Evolutionary conservation across 2,329 filamentous ascomycete species (phyloP), one percentile per base, ranked within the genome.

Genomic region (Diaporthe sp.): DNA sequence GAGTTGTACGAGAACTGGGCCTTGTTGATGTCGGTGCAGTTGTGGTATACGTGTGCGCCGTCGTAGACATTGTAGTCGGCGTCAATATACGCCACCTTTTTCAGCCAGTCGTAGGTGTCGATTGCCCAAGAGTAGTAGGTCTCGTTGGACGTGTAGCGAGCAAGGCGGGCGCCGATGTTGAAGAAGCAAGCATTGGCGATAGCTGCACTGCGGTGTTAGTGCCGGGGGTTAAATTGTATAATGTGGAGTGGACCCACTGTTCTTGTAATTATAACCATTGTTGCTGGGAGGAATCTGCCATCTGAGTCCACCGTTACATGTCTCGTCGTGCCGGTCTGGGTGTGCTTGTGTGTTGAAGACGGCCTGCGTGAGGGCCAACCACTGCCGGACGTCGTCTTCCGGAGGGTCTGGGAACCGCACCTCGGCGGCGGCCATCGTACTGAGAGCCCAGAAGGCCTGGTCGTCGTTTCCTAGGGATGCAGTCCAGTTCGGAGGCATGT

Each of bases 251-350:
- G 63, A 68, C 63, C 63, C 63, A 68, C 82, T 80, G 76, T 86
- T 86, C 77, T 87, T 94, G 85, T 93, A 92, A 77, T 88, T 85
- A 81, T 92, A 93, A 17, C 92, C 92, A 19, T 81, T 84, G 77
- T 93, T 92, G 79, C 90, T 89, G 1, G 85, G 81, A 77, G 88
- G 91, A 56, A 93, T 90, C 82, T 93, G 91, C 90, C 90, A 92
- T 75, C 89, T 86, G 75, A 92, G 79, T 17, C 91, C 91, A 37
- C 82, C 82, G 73, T 89, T 90, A 61, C 88, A 88, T 75, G 90
- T 91, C 30, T 86, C 87, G 15, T 86, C 86, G 79, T 94, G 91
- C 85, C 92, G 92, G 59, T 90, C 87, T 3, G 85, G 83, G 25
- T 80, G 81, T 4, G 88, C 89, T 69, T 87, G 85, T 1, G 87